Evolutionary conservation across 1,139 yeast genomes (phyloP), one percentile per base, ranked within the genome.

Genomic region (Saccharomyces hybrid): DNA sequence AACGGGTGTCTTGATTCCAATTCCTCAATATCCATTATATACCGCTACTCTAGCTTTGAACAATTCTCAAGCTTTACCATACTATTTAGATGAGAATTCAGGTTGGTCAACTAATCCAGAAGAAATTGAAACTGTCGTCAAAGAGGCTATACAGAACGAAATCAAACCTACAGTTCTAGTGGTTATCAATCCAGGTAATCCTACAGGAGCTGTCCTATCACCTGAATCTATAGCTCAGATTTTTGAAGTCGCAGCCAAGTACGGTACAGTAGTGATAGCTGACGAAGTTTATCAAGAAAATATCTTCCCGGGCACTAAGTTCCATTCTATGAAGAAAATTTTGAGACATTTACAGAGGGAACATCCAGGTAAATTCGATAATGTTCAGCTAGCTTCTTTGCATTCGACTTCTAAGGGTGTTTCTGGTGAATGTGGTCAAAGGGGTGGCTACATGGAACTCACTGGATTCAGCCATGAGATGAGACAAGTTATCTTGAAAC

Each of bases 211-310:
- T 4, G 82, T 90, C 52, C 77, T 93, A 56, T 70, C 80, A 4
- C 77, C 76, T 53, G 79, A 79, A 8, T 84, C 85, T 61, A 89
- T 93, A 63, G 80, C 76, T 47, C 85, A 83, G 48, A 79, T 95
- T 57, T 76, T 93, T 55, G 78, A 79, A 50, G 78, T 91, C 56
- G 95, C 96, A 47, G 95, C 96, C 28, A 84, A 85, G 66, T 74
- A 88, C 65, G 91, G 96, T 48, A 71, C 93, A 26, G 93, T 89
- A 3, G 78, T 95, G 51, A 86, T 93, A 63, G 97, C 99, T n/a
- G 99, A 95, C 74, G 99, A 93, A 73, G 99, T 93, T 34, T 93
- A 93, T 74, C 99, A 93, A 72, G 95, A 88, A 64, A 93, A 93
- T 67, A 79, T 93, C 16, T 90, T 86, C 72, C 76, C 78, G 49